Conservation (phyloP, 495 filamentous ascomycete species). For the Lophium mytilinum region DNA sequence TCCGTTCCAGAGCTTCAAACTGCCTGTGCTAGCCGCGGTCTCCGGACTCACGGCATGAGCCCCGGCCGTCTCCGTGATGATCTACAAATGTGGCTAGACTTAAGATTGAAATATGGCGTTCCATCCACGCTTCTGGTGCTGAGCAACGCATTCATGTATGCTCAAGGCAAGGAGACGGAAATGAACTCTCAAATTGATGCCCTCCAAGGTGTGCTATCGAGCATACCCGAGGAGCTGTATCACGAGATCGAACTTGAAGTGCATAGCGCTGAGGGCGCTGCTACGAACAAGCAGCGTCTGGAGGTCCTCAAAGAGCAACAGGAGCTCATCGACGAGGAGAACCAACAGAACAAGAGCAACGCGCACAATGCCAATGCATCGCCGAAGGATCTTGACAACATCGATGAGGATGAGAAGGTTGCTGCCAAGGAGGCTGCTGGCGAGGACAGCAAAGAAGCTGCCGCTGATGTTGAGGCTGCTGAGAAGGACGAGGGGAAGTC, state of each 20-base stretch:
- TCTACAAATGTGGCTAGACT: constrained; percentile 87
- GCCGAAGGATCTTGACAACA: constrained; percentile 69
- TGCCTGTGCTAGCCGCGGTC: constrained; percentile 80
- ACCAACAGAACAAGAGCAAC: constrained; percentile 75
- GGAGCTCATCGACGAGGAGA: constrained; percentile 95
- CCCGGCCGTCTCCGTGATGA: constrained; percentile 84
- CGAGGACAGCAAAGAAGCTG: constrained; percentile 27
- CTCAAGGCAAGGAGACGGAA: constrained; percentile 78
- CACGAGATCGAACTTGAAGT: constrained; percentile 99
- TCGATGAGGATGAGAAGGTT: constrained; percentile 69
- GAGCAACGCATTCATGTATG: constrained; percentile 95
- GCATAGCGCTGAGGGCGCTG: constrained; percentile 91
- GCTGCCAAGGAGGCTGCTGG: constrained; percentile 28
- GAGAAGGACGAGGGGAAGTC: not conserved
- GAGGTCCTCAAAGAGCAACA: constrained; percentile 99
- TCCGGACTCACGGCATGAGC: constrained; percentile 84
- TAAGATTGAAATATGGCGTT: constrained; percentile 84
- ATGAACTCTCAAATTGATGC: constrained; percentile 89
- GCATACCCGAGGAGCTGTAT: constrained; percentile 96
- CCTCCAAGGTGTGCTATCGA: constrained; percentile 80
- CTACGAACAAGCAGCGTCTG: constrained; percentile 98
- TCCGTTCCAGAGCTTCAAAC: constrained; percentile 90
- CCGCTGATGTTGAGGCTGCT: constrained; percentile 6
- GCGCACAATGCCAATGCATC: constrained; percentile 43
- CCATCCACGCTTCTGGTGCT: constrained; percentile 92